Percentiles rank a stretch among this genome's conserved stretches.
These are phyloP conservation scores for Diaporthe citrichinensis DNA, from an alignment of 2,329 filamentous ascomycete species.

Conservation along the genomic window DNA sequence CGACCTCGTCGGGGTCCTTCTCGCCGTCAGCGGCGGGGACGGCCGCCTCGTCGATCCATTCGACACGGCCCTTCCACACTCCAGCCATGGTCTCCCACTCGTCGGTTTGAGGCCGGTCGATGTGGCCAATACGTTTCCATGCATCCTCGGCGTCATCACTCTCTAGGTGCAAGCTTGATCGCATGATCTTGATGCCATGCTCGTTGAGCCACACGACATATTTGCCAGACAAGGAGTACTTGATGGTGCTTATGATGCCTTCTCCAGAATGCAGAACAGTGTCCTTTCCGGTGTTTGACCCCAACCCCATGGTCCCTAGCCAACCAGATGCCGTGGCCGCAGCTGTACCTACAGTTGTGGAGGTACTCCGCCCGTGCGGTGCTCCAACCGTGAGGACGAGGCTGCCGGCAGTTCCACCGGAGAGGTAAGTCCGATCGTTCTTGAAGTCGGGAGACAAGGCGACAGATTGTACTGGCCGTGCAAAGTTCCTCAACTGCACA, in stretches of 20 bases:
- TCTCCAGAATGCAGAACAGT: conserved; percentile 92
- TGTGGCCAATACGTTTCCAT: conserved; percentile 95
- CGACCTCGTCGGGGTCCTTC: conserved; percentile 50
- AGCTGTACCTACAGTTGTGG: conserved; percentile 87
- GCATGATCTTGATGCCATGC: conserved; percentile 97
- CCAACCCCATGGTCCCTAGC: conserved; percentile 89
- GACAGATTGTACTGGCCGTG: conserved; percentile 90
- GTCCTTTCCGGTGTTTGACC: conserved; percentile 84
- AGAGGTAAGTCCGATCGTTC: conserved; percentile 88
- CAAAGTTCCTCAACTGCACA: conserved; percentile 92
- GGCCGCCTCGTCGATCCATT: conserved; percentile 91
- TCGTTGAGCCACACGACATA: conserved; percentile 98
- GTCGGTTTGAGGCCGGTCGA: conserved; percentile 87
- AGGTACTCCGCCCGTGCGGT: conserved; percentile 84
- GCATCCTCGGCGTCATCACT: conserved; percentile 82
- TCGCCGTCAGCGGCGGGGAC: conserved; percentile 80
- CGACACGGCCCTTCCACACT: conserved; percentile 91
- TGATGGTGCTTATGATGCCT: conserved; percentile 90
- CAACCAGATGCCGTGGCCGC: conserved; percentile 89
- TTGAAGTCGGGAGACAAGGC: conserved; percentile 96
- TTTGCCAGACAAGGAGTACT: conserved; percentile 93
- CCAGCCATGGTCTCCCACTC: conserved; percentile 97
- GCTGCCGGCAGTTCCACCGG: conserved; percentile 89
- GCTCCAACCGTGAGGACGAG: conserved; percentile 89
- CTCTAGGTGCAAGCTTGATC: conserved; percentile 86